Percentiles rank a stretch among this genome's conserved stretches.
Conservation (phyloP, 306 rosid species). For the Castanea sativa region DNA sequence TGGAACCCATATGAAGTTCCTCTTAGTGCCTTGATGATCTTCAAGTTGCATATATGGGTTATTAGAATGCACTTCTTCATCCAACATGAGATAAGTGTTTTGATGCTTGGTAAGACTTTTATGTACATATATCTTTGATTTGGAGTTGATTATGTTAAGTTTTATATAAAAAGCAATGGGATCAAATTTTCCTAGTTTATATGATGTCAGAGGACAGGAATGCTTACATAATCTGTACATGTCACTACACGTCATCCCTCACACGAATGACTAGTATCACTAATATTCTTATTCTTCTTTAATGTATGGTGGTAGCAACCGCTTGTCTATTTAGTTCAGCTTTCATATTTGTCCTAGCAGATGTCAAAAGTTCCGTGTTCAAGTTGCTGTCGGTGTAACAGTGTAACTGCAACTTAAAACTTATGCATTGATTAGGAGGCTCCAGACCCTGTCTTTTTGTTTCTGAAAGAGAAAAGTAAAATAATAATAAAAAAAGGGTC, state of each 20-base stretch:
- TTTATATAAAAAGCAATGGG: not conserved
- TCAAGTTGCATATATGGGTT: not conserved
- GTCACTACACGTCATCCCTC: not conserved
- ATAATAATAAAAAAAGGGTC: not conserved
- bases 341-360: not conserved
- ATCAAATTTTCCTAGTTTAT: not conserved
- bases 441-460: not conserved
- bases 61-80: not conserved
- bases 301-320: not conserved
- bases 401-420: not conserved
- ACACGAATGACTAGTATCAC: not conserved
- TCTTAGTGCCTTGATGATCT: not conserved
- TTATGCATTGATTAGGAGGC: not conserved
- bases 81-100: not conserved
- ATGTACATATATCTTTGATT: not conserved
- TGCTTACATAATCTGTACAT: not conserved
- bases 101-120: not conserved
- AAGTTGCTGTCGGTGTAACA: not conserved
- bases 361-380: not conserved
- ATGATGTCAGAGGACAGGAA: not conserved
- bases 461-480: not conserved
- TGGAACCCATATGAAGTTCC: not conserved
- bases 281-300: not conserved
- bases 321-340: not conserved
- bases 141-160: not conserved